These are phyloP conservation scores for Hylodesmum podocarpum DNA, from an alignment of 306 rosid species.

Conservation along the genomic window DNA sequence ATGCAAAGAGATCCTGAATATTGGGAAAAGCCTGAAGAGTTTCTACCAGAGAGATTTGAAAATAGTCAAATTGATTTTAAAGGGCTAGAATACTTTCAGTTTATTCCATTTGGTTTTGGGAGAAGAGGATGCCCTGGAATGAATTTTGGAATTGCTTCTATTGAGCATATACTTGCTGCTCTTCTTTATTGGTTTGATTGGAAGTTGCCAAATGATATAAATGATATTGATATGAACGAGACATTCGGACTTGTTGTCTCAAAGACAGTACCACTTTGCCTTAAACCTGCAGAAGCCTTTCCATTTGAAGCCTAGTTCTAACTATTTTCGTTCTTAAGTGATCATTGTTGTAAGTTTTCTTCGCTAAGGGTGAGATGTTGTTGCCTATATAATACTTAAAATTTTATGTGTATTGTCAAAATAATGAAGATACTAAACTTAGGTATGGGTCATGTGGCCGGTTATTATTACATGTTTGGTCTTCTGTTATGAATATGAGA, in stretches of 20 bases:
- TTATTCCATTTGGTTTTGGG: slow-evolving; percentile 34
- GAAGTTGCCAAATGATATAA: background rate
- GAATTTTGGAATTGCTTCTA: slow-evolving; percentile 4
- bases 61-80: background rate
- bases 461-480: too few species aligned
- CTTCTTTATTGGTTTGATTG: slow-evolving; percentile 43
- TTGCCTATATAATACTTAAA: too few species aligned
- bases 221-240: slow-evolving; percentile 21
- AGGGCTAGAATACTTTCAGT: background rate
- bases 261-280: slow-evolving; percentile 28
- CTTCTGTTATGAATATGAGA: too few species aligned
- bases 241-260: background rate
- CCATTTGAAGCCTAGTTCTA: background rate
- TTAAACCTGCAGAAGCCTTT: slow-evolving; percentile 1
- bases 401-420: background rate
- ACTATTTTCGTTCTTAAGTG: background rate
- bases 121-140: slow-evolving; percentile 45
- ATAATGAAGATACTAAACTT: background rate
- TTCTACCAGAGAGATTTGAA: slow-evolving; percentile 35
- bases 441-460: too few species aligned
- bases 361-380: background rate
- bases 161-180: slow-evolving; percentile 38
- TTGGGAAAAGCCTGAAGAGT: slow-evolving; percentile 34
- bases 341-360: background rate
- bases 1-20: slow-evolving; percentile 41